Evolutionary conservation across 2,329 filamentous ascomycete genomes (phyloP).

Genomic region (Sordariomycetes sp.): DNA sequence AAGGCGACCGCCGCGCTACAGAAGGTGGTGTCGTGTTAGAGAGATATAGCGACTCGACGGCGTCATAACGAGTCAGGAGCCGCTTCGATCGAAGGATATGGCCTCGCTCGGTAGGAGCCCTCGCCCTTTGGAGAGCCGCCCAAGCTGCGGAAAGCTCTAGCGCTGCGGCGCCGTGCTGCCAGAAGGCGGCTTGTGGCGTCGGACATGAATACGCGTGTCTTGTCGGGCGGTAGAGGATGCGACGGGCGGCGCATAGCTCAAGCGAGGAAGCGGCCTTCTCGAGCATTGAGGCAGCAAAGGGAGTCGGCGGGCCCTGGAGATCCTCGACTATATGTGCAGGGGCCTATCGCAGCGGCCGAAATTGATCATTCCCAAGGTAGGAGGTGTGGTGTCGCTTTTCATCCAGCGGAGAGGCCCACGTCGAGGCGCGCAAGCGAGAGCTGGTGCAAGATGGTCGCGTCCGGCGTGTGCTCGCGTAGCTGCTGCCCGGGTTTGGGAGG

Average conservation of each 20-base stretch:
- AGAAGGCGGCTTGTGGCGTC: slow-evolving; percentile 7
- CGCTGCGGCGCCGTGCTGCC: slow-evolving; percentile 6
- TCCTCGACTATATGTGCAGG: not conserved
- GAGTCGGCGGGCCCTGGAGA: not conserved
- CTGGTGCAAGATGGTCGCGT: not conserved
- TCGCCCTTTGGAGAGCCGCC: not conserved
- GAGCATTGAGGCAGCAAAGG: slow-evolving; percentile 6
- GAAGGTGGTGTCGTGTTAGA: slow-evolving; percentile 3
- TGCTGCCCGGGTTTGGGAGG: not conserved
- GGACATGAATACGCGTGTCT: slow-evolving; percentile 1
- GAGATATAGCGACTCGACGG: slow-evolving; percentile 4
- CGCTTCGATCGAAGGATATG: not conserved
- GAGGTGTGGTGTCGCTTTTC: not conserved
- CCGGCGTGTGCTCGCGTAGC: not conserved
- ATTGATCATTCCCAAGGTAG: not conserved
- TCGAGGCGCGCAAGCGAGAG: not conserved
- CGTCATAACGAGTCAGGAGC: not conserved
- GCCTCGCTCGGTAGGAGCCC: not conserved
- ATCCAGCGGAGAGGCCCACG: not conserved
- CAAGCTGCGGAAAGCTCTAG: slow-evolving; percentile 7
- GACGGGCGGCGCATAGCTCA: slow-evolving; percentile 3
- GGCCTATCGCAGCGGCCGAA: not conserved
- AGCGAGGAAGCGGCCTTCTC: slow-evolving; percentile 8
- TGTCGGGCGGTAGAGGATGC: not conserved
- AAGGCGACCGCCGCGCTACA: slow-evolving; percentile 3